Base-by-base conservation (phyloP, 805 yeast species). In the Barnettozyma pratensis region DNA sequence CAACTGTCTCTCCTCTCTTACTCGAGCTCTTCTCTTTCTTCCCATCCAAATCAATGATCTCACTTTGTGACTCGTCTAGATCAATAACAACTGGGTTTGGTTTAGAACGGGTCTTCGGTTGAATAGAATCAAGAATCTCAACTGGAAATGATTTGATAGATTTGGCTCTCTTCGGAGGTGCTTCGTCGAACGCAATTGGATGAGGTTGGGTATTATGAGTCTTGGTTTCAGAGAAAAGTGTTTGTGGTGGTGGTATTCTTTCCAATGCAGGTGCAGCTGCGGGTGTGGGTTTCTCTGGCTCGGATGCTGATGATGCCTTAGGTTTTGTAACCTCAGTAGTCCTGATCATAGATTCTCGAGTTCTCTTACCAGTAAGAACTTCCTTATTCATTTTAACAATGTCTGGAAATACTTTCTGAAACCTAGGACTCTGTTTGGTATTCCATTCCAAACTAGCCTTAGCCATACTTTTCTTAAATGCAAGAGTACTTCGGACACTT, bases 381-480 rank as follows among this genome's bases (percentile, higher is more conserved):
- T 14, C n/a, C 12, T 40, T 28, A n/a, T 44, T 32, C 29, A 31
- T 30, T 25, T 36, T 41, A 29, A 48, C 29, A 19, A 52, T 47
- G 28, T 57, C 56, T 49, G 92, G 87, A 62, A 91, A 92, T 10
- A 81, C 76, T 48, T 65, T 60, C 26, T 56, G 59, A 61, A 91
- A 92, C 42, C 76, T 65, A 5, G 70, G 65, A 42, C 47, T 51
- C 3, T 27, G 14, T 6, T 38, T 37, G 7, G 46, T 48, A 34
- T 57, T 57, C 46, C 49, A 54, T 3, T 66, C 66, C 53, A 73
- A 73, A 42, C 90, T 80, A 41, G 70, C 73, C 31, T 56, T 64
- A 5, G 96, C 94, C 48, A 76, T 67, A 37, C 64, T 65, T 36
- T 65, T 67, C 70, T 80, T 84, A 41, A 76, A 75, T 11, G 63